A percentile compares a stretch with the other conserved stretches of the same genome.
phyloP scores from a whole-genome alignment of 2,329 filamentous ascomycete species.

The Atkinsonella texensis region DNA sequence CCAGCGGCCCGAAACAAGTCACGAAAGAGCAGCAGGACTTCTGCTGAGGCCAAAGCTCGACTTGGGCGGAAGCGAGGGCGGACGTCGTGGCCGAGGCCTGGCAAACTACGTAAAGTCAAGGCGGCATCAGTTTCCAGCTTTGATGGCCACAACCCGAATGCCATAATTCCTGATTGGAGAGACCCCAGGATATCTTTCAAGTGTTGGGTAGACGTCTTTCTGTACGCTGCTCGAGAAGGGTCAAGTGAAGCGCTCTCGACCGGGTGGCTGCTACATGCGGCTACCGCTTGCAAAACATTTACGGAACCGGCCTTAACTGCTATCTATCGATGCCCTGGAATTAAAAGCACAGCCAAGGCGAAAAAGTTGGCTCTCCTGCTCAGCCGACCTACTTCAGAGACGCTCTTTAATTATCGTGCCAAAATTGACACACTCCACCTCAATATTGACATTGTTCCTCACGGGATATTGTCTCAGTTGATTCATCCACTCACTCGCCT shows the following conservation, averaged over 20 bases:
- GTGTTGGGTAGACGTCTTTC: slow-evolving; percentile 58
- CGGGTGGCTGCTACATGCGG: slow-evolving; percentile 53
- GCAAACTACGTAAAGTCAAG: slow-evolving; percentile 8
- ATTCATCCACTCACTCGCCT: slow-evolving; percentile 55
- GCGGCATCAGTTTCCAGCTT: background rate
- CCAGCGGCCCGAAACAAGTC: too few species aligned
- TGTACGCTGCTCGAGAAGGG: slow-evolving; percentile 45
- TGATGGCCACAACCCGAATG: slow-evolving; percentile 5
- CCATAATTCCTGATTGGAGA: slow-evolving; percentile 41
- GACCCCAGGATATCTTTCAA: slow-evolving; percentile 49
- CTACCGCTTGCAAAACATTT: slow-evolving; percentile 52
- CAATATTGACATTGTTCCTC: slow-evolving; percentile 53
- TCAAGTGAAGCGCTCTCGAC: slow-evolving; percentile 31
- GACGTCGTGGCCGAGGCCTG: slow-evolving; percentile 4
- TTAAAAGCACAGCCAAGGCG: slow-evolving; percentile 36
- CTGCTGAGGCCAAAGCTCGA: background rate
- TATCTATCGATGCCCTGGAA: slow-evolving; percentile 57
- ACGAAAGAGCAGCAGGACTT: background rate
- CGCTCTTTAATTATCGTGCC: slow-evolving; percentile 50
- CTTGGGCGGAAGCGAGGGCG: slow-evolving; percentile 12
- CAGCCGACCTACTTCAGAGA: slow-evolving; percentile 34
- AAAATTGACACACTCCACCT: slow-evolving; percentile 62
- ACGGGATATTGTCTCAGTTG: slow-evolving; percentile 32
- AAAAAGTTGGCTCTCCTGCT: slow-evolving; percentile 40
- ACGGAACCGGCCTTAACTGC: slow-evolving; percentile 61